These are phyloP conservation scores for Plasmodium ovale DNA, from an alignment of 169 alveolate species.

Conservation along the genomic window DNA sequence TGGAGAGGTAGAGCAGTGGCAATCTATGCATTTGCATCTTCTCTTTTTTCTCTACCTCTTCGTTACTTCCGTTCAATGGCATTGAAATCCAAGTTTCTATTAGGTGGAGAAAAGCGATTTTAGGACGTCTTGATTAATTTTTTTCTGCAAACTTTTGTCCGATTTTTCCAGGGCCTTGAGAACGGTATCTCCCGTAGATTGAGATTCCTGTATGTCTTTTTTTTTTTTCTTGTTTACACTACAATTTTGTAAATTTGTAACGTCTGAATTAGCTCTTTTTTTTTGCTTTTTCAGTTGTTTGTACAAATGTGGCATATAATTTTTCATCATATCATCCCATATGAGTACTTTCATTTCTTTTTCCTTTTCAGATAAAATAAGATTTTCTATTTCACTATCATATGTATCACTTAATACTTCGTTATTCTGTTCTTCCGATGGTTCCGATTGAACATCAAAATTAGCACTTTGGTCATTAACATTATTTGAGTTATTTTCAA, in stretches of 20 bases:
- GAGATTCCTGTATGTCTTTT: slow-evolving; percentile 59
- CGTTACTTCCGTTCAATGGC: too few species aligned
- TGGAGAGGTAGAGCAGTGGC: too few species aligned
- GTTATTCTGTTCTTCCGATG: slow-evolving; percentile 6
- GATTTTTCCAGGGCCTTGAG: slow-evolving; percentile 62
- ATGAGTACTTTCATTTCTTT: slow-evolving; percentile 84
- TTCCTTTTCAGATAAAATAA: slow-evolving; percentile 87
- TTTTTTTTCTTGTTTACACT: slow-evolving; percentile 74
- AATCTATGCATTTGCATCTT: too few species aligned
- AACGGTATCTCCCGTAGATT: slow-evolving; percentile 71
- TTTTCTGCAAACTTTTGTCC: slow-evolving; percentile 27
- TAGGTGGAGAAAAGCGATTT: slow-evolving; percentile 67
- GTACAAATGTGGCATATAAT: slow-evolving; percentile 86
- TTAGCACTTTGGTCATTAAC: slow-evolving; percentile 21
- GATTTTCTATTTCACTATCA: slow-evolving; percentile 82
- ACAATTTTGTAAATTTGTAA: slow-evolving; percentile 74
- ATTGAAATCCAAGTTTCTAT: too few species aligned
- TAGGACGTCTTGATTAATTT: slow-evolving; percentile 65
- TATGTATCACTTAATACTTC: slow-evolving; percentile 78
- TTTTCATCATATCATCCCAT: slow-evolving; percentile 91
- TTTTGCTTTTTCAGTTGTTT: slow-evolving; percentile 81
- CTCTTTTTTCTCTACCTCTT: too few species aligned
- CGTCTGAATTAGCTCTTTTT: slow-evolving; percentile 77
- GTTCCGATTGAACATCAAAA: slow-evolving; percentile 5
- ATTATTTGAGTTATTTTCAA: slow-evolving; percentile 41